Base-by-base conservation (phyloP, 2,329 filamentous ascomycete genomes). In the Arthroderma uncinatum region DNA sequence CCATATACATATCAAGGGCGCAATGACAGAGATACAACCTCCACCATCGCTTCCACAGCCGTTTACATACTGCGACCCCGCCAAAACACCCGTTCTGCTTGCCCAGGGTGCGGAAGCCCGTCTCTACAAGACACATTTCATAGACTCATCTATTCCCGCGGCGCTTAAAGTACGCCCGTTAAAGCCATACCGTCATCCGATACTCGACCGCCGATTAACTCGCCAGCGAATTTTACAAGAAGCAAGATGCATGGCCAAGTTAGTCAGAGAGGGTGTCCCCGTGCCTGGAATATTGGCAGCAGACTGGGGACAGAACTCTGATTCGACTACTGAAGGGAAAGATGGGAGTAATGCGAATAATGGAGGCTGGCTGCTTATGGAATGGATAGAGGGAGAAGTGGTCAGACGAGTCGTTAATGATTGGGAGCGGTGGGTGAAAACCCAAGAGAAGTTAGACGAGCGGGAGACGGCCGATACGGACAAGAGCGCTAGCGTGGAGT, bases 101-200 rank as follows among this genome's bases (percentile, higher is more conserved):
- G 85, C 89, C 58, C 93, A 97, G 79, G 93, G 93, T 74, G 93
- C 93, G 69, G 93, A 98, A 81, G 91, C 89, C 59, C 89, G 92
- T 62, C 82, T 98, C 68, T 97, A 94, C 82, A 85, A 84, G 71
- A 92, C 89, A 16, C 84, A 82, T 57, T 94, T 89, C 74, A 84
- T 96, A 56, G 70, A 79, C 1, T 80, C 87, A 39, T 70, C 77
- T 57, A 77, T 82, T 8, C 82, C 86, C 12, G 87, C 84, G 68
- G 89, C 92, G 0, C 82, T 97, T 61, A 98, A 98, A 76, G 84
- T 94, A 78, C 88, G 93, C 0, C 91, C 92, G 0, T 79, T 84
- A 25, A 98, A 98, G 75, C 82, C 87, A 25, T 98, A 95, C 80
- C 83, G 93, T 19, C 93, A 98, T 73, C 88, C 90, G 4, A 82